Base-by-base conservation (phyloP, 257 asterid species). In the Przewalskia tangutica region DNA sequence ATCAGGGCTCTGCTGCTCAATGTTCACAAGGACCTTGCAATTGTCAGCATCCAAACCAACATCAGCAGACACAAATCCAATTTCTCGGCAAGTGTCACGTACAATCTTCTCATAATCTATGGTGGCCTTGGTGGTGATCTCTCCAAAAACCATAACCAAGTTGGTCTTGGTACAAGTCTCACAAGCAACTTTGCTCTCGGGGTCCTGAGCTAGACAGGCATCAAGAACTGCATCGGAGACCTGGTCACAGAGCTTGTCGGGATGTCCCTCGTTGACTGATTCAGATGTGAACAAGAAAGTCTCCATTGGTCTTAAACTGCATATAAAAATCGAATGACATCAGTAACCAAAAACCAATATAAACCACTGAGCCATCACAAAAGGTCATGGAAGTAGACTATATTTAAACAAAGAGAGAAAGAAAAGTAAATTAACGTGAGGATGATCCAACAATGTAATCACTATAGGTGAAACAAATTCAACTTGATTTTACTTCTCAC, bases 1-100 rank as follows among this genome's bases (percentile, higher is more conserved):
- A 75, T 75, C 80, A 75, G 80, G 80, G 27, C 80, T 75, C 16
- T 75, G 80, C 27, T 75, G 80, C 62, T 75, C 80, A 50, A 75
- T 75, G 46, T 75, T 75, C 16, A 75, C 80, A 75, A 75, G 80
- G 80, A 75, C 80, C 46, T 5, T 75, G 62, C 80, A 75, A 50
- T 75, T 75, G 46, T 50, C 80, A 75, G 80, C 80, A 75, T 75
- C 80, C 60, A 75, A 50, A 75, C 80, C 80, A 32, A 75, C 80
- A 75, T 75, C 80, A 75, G 80, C 5, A 10, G 80, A 75, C 46
- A 75, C 80, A 50, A 75, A 75, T 75, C 80, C 80, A 75, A 75
- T 75, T 23, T 75, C 80, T 14, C 80, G 62, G 80, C 80, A 75
- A 50, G 80, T 75, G 62, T 75, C 62, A 50, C 80, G 80, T 23